These are phyloP conservation scores for Aspergillus leporis DNA, from an alignment of 495 filamentous ascomycete genomes.

Conservation along the genomic window DNA sequence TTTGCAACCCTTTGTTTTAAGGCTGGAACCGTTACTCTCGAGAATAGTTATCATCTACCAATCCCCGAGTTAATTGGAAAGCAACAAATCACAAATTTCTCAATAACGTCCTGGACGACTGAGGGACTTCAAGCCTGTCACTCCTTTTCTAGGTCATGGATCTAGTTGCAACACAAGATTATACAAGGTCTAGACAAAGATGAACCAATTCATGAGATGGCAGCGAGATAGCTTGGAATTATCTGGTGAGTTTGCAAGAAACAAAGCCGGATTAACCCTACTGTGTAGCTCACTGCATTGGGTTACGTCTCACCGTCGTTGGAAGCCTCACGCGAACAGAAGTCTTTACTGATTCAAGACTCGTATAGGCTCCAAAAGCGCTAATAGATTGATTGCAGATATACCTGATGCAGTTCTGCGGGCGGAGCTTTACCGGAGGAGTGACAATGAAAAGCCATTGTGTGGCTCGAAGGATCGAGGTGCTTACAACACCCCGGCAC, in stretches of 20 bases:
- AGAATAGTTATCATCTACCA: no score
- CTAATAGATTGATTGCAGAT: constrained; percentile 25
- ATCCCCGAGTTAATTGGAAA: no score
- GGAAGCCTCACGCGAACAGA: not conserved
- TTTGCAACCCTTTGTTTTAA: not conserved
- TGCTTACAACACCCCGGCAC: constrained; percentile 64
- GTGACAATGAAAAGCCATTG: constrained; percentile 32
- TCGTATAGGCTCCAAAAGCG: constrained; percentile 24
- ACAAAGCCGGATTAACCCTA: not conserved
- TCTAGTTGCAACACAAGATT: constrained; percentile 3
- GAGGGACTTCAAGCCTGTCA: not conserved
- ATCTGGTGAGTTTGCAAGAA: constrained; percentile 14
- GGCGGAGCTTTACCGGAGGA: constrained; percentile 36
- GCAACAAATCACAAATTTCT: not conserved
- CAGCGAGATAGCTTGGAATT: constrained; percentile 5
- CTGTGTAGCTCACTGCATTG: not conserved
- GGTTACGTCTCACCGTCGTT: not conserved
- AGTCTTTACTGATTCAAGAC: not conserved
- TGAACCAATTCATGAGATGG: constrained; percentile 7
- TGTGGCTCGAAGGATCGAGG: constrained; percentile 64
- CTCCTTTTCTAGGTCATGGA: constrained; percentile 20
- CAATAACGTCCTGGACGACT: not conserved
- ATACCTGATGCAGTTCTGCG: constrained; percentile 33
- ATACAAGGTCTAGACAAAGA: constrained; percentile 7
- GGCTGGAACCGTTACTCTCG: no score